A percentile compares a stretch with the other conserved stretches of the same genome.
Conservation (phyloP, 2,329 filamentous ascomycete genomes). For the Talaromyces sp. region DNA sequence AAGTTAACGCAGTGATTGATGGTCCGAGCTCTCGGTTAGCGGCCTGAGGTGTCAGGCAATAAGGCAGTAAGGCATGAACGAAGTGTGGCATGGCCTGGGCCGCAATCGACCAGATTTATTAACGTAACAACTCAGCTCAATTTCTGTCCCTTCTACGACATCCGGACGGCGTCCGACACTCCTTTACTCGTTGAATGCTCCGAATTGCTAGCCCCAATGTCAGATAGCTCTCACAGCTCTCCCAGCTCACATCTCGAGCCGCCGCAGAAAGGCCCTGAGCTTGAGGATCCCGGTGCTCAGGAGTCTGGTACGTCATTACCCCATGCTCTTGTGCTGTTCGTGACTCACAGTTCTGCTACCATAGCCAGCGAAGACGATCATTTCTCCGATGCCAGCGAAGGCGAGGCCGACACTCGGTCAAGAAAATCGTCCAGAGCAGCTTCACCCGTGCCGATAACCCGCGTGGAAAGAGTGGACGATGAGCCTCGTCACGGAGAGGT, state of each 20-base stretch:
- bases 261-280: slow-evolving; percentile 54
- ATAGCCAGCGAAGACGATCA: slow-evolving; percentile 58
- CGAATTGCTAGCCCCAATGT: slow-evolving; percentile 30
- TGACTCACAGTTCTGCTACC: slow-evolving; percentile 16
- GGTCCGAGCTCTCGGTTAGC: slow-evolving; percentile 14
- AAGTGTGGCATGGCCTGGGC: slow-evolving; percentile 16
- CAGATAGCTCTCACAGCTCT: slow-evolving; percentile 35
- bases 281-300: slow-evolving; percentile 56
- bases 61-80: not conserved
- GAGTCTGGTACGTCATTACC: slow-evolving; percentile 47
- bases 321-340: not conserved
- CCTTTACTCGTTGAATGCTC: slow-evolving; percentile 22
- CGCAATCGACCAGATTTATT: slow-evolving; percentile 24
- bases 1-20: not conserved
- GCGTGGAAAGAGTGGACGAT: slow-evolving; percentile 62
- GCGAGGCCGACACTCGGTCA: slow-evolving; percentile 37
- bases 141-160: slow-evolving; percentile 15
- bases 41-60: slow-evolving; percentile 10
- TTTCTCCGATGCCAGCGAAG: slow-evolving; percentile 65
- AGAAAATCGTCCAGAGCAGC: slow-evolving; percentile 40
- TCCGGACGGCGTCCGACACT: not conserved
- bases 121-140: slow-evolving; percentile 6
- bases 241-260: slow-evolving; percentile 49
- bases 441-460: slow-evolving; percentile 59
- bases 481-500: slow-evolving; percentile 58